These are phyloP conservation scores for Leccinum truebloodii DNA, from an alignment of 768 basidiomycete genomes.

Conservation along the genomic window DNA sequence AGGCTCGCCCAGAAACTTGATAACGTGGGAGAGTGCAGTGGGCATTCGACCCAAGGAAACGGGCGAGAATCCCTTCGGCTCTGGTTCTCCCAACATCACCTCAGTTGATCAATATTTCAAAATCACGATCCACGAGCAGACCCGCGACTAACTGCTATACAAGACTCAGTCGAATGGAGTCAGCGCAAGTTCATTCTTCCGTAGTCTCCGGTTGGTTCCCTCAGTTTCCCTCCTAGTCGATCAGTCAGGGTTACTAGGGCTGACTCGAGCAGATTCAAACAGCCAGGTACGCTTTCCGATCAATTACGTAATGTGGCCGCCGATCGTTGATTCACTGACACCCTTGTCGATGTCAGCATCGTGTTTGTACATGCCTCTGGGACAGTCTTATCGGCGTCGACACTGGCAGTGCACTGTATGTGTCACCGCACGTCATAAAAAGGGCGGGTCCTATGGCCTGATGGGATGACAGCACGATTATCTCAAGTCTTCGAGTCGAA, in stretches of 20 bases:
- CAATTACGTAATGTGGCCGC: background rate
- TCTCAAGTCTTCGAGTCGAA: background rate
- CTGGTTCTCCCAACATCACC: background rate
- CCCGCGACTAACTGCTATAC: background rate
- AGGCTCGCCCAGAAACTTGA: background rate
- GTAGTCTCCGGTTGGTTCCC: background rate
- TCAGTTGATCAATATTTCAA: background rate
- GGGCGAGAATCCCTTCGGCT: background rate
- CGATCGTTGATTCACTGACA: background rate
- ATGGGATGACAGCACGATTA: background rate
- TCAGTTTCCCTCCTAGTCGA: background rate
- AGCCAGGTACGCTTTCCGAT: background rate
- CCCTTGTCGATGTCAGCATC: background rate
- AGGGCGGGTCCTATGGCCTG: background rate
- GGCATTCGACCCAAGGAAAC: background rate
- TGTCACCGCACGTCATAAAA: background rate
- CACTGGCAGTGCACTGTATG: background rate
- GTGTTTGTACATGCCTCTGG: background rate
- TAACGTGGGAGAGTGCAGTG: background rate
- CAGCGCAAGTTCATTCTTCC: background rate
- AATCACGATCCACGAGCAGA: too few relatives aligned
- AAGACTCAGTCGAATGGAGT: background rate
- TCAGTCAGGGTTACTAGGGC: background rate
- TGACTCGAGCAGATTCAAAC: background rate
- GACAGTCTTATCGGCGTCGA: background rate